Percentiles rank a stretch among this genome's conserved stretches.
Conservation (phyloP, 2,329 filamentous ascomycete species). For the Gaeumannomyces sp. region DNA sequence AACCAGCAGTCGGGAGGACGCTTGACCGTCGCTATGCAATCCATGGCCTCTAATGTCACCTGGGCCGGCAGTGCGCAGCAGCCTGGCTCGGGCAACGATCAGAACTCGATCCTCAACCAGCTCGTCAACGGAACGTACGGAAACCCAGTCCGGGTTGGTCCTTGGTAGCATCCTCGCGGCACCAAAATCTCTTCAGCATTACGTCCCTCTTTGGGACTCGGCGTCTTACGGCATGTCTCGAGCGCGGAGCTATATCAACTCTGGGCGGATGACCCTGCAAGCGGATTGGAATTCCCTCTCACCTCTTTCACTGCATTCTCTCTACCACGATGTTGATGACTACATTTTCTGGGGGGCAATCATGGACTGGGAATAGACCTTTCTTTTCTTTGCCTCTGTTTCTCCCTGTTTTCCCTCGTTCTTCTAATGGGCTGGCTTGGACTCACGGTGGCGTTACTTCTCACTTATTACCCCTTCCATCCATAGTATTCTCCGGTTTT, state of each 20-base stretch:
- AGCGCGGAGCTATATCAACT: neutral
- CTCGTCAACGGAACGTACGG: slow-evolving; percentile 55
- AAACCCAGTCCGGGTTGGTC: slow-evolving; percentile 55
- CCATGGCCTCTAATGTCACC: slow-evolving; percentile 65
- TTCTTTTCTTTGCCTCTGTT: slow-evolving; percentile 5
- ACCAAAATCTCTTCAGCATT: slow-evolving; percentile 2
- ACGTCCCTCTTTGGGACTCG: slow-evolving; percentile 2
- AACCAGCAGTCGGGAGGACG: slow-evolving; percentile 80
- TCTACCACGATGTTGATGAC: neutral
- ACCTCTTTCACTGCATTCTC: slow-evolving; percentile 9
- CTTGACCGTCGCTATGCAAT: slow-evolving; percentile 71
- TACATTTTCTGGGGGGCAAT: neutral
- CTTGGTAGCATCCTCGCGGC: slow-evolving; percentile 38
- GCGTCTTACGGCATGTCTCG: neutral
- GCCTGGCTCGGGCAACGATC: slow-evolving; percentile 33
- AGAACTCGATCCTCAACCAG: slow-evolving; percentile 55
- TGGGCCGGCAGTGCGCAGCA: slow-evolving; percentile 55
- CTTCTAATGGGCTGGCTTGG: neutral
- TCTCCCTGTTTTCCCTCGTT: neutral
- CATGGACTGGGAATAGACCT: slow-evolving; percentile 1
- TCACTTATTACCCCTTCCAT: neutral
- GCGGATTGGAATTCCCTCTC: slow-evolving; percentile 5
- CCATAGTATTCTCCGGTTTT: neutral
- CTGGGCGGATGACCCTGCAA: neutral
- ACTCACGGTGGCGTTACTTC: neutral